phyloP scores from a whole-genome alignment of 768 basidiomycete genomes.

The Mycena crocata region DNA sequence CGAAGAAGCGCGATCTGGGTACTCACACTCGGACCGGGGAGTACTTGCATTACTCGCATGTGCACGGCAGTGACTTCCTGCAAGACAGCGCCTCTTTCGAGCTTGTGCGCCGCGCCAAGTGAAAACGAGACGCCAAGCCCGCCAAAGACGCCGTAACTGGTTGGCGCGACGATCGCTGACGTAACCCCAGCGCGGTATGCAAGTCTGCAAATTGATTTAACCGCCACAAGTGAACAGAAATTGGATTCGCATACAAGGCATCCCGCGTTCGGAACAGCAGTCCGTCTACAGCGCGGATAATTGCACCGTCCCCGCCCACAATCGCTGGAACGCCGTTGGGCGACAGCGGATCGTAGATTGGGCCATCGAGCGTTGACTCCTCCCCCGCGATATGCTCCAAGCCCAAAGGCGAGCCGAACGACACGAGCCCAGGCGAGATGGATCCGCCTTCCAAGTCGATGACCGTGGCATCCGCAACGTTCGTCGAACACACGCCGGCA shows the following conservation, averaged over 20 bases:
- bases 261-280: constrained; percentile 76
- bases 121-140: constrained; percentile 79
- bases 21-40: constrained; percentile 70
- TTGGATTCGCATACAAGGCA: constrained; percentile 71
- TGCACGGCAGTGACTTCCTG: constrained; percentile 76
- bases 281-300: constrained; percentile 81
- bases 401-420: constrained; percentile 80
- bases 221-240: neutral
- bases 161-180: constrained; percentile 72
- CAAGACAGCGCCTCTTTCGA: constrained; percentile 72
- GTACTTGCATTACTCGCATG: constrained; percentile 64
- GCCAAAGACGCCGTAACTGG: constrained; percentile 60
- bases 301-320: constrained; percentile 59
- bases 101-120: constrained; percentile 66
- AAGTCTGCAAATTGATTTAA: constrained; percentile 51
- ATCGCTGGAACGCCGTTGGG: constrained; percentile 56
- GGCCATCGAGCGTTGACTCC: constrained; percentile 77
- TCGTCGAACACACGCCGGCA: constrained; percentile 45
- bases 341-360: constrained; percentile 63
- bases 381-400: constrained; percentile 77
- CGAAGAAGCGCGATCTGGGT: constrained; percentile 85
- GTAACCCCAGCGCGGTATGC: constrained; percentile 82
- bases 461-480: constrained; percentile 39
- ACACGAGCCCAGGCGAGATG: constrained; percentile 72
- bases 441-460: constrained; percentile 81